These are phyloP conservation scores for Mucor indicus DNA, from an alignment of 371 early-diverging fungal genomes.

Conservation along the genomic window DNA sequence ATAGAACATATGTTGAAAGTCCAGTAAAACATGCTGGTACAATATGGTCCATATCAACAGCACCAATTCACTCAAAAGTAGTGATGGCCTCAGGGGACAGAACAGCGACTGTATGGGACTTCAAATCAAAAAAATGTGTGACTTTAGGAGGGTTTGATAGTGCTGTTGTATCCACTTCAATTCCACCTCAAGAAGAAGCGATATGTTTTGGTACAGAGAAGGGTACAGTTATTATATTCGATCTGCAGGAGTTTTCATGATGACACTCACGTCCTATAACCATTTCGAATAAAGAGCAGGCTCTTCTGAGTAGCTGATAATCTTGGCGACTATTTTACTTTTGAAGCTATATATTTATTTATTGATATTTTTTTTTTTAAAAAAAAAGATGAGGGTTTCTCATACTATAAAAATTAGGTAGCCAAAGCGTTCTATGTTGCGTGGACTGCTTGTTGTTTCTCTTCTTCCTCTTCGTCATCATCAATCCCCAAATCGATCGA, in stretches of 20 bases:
- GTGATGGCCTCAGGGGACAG: slow-evolving; percentile 75
- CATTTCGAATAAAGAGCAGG: too few species aligned
- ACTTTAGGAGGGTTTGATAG: slow-evolving; percentile 23
- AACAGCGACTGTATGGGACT: slow-evolving; percentile 68
- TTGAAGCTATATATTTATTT: too few species aligned
- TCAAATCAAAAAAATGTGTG: slow-evolving; percentile 28
- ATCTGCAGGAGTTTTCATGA: slow-evolving; percentile 23
- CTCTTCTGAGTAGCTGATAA: too few species aligned
- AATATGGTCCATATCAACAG: slow-evolving; percentile 20
- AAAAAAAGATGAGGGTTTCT: too few species aligned
- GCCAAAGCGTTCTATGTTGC: too few species aligned
- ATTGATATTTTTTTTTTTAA: too few species aligned
- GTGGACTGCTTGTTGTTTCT: background rate
- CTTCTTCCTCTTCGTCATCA: background rate
- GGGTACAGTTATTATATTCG: slow-evolving; percentile 13
- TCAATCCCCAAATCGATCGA: background rate
- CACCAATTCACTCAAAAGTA: slow-evolving; percentile 32
- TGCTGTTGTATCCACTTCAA: slow-evolving; percentile 12
- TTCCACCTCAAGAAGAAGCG: slow-evolving; percentile 16
- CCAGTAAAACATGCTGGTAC: slow-evolving; percentile 17
- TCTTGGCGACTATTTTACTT: too few species aligned
- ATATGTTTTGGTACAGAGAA: slow-evolving; percentile 22
- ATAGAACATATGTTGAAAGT: slow-evolving; percentile 12
- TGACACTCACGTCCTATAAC: background rate
- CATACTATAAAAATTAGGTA: too few species aligned